Percentiles rank a stretch among this genome's conserved stretches.
Evolutionary conservation across 2,329 filamentous ascomycete genomes (phyloP).

Genomic region (Fusarium stilboides): DNA sequence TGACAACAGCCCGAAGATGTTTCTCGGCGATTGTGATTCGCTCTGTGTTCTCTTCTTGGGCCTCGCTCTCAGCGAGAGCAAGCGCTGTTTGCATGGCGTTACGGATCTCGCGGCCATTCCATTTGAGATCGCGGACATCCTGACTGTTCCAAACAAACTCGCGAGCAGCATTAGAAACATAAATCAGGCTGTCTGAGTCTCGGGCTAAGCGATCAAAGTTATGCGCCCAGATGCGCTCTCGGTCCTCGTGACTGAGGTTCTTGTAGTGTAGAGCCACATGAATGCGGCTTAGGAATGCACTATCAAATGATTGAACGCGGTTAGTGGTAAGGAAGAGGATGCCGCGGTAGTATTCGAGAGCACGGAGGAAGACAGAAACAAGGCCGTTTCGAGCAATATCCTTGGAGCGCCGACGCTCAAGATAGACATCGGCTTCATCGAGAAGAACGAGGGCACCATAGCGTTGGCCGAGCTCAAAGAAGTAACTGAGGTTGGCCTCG

Average conservation of each 20-base stretch:
- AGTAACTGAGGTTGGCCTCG: conserved; percentile 63
- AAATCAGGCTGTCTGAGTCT: conserved; percentile 58
- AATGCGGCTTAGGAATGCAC: conserved; percentile 65
- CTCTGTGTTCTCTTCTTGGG: conserved; percentile 54
- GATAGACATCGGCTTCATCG: conserved; percentile 74
- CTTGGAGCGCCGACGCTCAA: conserved; percentile 64
- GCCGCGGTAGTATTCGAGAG: conserved; percentile 66
- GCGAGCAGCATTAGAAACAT: conserved; percentile 56
- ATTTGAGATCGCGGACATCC: conserved; percentile 57
- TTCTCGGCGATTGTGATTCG: conserved; percentile 52
- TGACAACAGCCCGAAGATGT: conserved; percentile 54
- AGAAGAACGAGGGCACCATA: conserved; percentile 69
- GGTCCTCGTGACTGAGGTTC: conserved; percentile 58
- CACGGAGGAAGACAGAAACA: conserved; percentile 65
- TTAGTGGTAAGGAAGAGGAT: conserved; percentile 68
- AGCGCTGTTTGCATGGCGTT: conserved; percentile 63
- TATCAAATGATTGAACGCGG: conserved; percentile 63
- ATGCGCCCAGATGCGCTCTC: conserved; percentile 62
- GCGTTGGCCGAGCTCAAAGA: conserved; percentile 64
- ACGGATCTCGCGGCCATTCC: conserved; percentile 62
- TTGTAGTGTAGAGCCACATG: conserved; percentile 65
- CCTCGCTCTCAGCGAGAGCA: conserved; percentile 61
- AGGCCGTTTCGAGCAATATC: conserved; percentile 65
- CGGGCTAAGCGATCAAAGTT: conserved; percentile 63
- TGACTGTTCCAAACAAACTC: conserved; percentile 57